A percentile compares a stretch with the other conserved stretches of the same genome.
Conservation (phyloP, 176 grass and related monocot genomes). For the Puccinellia tenuiflora region DNA sequence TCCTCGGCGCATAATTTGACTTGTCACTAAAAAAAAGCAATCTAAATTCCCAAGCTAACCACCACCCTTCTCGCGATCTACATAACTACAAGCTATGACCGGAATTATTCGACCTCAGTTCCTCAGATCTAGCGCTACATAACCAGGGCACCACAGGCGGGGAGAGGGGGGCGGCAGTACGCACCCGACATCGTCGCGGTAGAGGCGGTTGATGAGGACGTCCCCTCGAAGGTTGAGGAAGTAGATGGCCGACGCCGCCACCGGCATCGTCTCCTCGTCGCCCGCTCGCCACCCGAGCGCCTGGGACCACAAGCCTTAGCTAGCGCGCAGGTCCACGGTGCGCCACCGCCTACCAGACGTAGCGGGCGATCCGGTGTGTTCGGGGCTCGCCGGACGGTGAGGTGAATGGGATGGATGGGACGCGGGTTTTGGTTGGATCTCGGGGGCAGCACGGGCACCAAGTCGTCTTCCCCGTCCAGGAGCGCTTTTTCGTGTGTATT, state of each 20-base stretch:
- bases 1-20: background rate
- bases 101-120: background rate
- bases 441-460: slow-evolving; percentile 9
- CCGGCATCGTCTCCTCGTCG: slow-evolving; percentile 68
- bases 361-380: background rate
- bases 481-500: slow-evolving; percentile 28
- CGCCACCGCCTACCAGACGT: background rate
- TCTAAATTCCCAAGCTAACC: background rate
- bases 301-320: slow-evolving; percentile 11
- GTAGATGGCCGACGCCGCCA: slow-evolving; percentile 89
- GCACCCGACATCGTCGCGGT: slow-evolving; percentile 95
- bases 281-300: slow-evolving; percentile 23
- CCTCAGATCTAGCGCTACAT: slow-evolving; percentile 39
- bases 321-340: background rate
- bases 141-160: background rate
- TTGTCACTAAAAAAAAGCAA: background rate
- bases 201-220: slow-evolving; percentile 96
- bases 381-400: slow-evolving; percentile 30
- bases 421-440: slow-evolving; percentile 39
- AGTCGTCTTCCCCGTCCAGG: slow-evolving; percentile 34
- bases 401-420: background rate
- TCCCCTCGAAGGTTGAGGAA: slow-evolving; percentile 93
- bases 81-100: background rate
- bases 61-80: slow-evolving; percentile 18
- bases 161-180: background rate